These are phyloP conservation scores for Peronospora destructor DNA, from an alignment of 352 stramenopile species.

Conservation along the genomic window DNA sequence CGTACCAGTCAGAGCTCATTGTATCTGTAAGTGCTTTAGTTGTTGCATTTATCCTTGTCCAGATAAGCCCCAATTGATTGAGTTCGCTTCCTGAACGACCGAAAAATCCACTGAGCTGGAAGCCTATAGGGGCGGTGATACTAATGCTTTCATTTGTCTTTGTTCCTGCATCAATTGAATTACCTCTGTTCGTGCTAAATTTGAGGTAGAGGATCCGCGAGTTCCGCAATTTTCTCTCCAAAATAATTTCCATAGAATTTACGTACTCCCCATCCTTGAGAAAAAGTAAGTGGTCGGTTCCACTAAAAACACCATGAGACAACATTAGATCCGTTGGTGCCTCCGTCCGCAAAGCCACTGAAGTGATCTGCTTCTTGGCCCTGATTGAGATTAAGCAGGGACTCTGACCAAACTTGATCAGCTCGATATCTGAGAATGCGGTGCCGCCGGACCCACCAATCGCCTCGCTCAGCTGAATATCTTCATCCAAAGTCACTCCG, in stretches of 20 bases:
- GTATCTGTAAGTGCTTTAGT: conserved; percentile 18
- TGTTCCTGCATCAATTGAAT: conserved; percentile 14
- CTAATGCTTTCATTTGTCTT: conserved; percentile 12
- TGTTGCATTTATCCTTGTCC: conserved; percentile 18
- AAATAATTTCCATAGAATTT: conserved; percentile 27
- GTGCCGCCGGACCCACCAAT: conserved; percentile 21
- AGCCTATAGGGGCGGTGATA: conserved; percentile 18
- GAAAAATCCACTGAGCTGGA: conserved; percentile 29
- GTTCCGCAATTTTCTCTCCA: conserved; percentile 8
- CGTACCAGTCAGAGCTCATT: conserved; percentile 24
- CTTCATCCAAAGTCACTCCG: conserved; percentile 18
- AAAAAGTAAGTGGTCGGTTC: conserved; percentile 16
- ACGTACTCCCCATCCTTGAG: conserved; percentile 23
- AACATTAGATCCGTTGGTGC: conserved; percentile 13
- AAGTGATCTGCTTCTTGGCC: conserved; percentile 12
- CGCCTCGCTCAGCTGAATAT: conserved; percentile 23
- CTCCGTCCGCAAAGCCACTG: conserved; percentile 12
- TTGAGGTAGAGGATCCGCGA: conserved; percentile 23
- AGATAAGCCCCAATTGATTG: conserved; percentile 24
- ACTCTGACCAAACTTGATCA: conserved; percentile 17
- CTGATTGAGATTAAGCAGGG: conserved; percentile 19
- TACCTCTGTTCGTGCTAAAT: conserved; percentile 19
- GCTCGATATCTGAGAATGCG: conserved; percentile 27
- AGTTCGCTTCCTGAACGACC: conserved; percentile 17
- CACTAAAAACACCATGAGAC: conserved; percentile 21